These are phyloP conservation scores for Sporothrix brasiliensis DNA, from an alignment of 2,329 filamentous ascomycete species.

Conservation along the genomic window DNA sequence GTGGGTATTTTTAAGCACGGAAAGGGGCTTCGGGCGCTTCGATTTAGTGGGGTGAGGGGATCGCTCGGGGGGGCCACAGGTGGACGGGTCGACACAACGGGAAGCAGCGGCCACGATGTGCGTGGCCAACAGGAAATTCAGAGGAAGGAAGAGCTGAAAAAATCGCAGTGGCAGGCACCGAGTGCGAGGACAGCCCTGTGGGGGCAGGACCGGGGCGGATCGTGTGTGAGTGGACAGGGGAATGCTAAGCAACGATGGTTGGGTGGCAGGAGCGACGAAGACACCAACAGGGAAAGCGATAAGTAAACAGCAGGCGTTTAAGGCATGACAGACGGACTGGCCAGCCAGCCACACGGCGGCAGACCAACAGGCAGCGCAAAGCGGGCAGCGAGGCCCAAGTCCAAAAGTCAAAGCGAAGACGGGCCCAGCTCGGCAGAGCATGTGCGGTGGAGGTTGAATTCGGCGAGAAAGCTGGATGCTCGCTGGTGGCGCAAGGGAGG, in stretches of 20 bases:
- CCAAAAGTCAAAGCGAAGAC: not conserved
- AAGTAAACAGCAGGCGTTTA: not conserved
- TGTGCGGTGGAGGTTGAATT: not conserved
- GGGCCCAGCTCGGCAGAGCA: not conserved
- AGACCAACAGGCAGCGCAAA: not conserved
- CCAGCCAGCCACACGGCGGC: too few relatives aligned
- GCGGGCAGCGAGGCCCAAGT: not conserved
- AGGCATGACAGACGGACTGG: too few relatives aligned
- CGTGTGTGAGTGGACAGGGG: not conserved
- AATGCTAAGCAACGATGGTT: slow-evolving; percentile 13
- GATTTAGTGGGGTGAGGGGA: slow-evolving; percentile 24
- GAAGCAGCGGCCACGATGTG: not conserved
- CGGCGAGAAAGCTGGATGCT: not conserved
- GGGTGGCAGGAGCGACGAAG: slow-evolving; percentile 6
- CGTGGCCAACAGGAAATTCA: not conserved
- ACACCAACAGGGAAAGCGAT: not conserved
- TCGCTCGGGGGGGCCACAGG: slow-evolving; percentile 17
- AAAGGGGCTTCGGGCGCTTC: slow-evolving; percentile 30
- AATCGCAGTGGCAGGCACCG: not conserved
- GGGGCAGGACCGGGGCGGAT: slow-evolving; percentile 5
- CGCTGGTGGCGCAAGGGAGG: not conserved
- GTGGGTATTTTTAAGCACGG: slow-evolving; percentile 16
- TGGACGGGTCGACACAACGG: not conserved
- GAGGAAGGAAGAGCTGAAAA: not conserved
- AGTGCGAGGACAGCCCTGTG: slow-evolving; percentile 7